Evolutionary conservation across 257 asterid genomes (phyloP).

Genomic region (Vinca minor): DNA sequence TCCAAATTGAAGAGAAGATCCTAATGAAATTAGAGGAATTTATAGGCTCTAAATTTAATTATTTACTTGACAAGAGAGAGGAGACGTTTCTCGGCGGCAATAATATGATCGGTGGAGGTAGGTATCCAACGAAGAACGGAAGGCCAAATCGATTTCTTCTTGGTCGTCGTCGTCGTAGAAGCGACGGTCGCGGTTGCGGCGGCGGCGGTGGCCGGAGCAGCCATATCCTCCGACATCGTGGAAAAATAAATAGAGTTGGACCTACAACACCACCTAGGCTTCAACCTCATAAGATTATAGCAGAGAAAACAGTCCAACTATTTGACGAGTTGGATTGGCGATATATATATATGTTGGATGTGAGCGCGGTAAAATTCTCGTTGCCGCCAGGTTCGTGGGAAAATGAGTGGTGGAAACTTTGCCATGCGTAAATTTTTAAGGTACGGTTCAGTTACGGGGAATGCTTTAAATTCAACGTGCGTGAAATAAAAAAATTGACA

Average conservation of each 20-base stretch:
- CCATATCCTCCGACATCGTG: conserved; percentile 61
- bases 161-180: conserved; percentile 15
- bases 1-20: neutral
- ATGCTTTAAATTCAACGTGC: too few species aligned
- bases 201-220: conserved; percentile 24
- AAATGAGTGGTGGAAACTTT: neutral
- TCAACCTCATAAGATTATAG: conserved; percentile 9
- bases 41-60: too few species aligned
- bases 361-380: too few species aligned
- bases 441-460: too few species aligned
- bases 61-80: conserved; percentile 61
- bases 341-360: neutral
- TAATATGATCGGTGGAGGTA: conserved; percentile 83
- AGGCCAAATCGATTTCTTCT: conserved; percentile 55
- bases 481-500: too few species aligned
- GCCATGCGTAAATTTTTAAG: too few species aligned
- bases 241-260: conserved; percentile 16
- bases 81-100: conserved; percentile 80
- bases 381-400: conserved; percentile 8
- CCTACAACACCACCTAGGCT: conserved; percentile 29
- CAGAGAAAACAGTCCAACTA: neutral
- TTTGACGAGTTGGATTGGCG: neutral
- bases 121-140: conserved; percentile 78
- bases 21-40: too few species aligned
- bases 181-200: conserved; percentile 16